These are phyloP conservation scores for Claviceps pusilla DNA, from an alignment of 2,329 filamentous ascomycete species.

Conservation along the genomic window DNA sequence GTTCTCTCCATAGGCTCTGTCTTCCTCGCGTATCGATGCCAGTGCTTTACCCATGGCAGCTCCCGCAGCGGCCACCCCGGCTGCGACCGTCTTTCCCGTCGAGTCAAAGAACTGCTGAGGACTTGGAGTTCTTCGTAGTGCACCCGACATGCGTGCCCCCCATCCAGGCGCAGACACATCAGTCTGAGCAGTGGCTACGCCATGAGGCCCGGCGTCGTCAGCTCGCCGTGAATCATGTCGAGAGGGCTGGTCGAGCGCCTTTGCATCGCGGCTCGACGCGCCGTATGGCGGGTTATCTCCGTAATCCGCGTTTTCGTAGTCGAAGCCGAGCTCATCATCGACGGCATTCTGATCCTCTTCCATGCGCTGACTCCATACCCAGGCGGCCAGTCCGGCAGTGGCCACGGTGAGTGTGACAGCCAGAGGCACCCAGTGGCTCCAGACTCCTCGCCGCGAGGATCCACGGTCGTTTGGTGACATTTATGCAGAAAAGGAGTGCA, in stretches of 20 bases:
- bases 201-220: constrained; percentile 27
- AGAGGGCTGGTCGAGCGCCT: constrained; percentile 21
- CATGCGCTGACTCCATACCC: constrained; percentile 83
- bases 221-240: constrained; percentile 8
- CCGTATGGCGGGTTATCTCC: constrained; percentile 38
- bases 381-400: constrained; percentile 71
- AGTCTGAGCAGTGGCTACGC: constrained; percentile 15
- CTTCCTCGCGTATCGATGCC: constrained; percentile 71
- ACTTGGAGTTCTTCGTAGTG: constrained; percentile 66
- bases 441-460: constrained; percentile 45
- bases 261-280: constrained; percentile 21
- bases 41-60: constrained; percentile 71
- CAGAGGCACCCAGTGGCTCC: constrained; percentile 81
- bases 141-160: constrained; percentile 65
- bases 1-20: constrained; percentile 68
- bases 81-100: constrained; percentile 65
- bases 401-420: constrained; percentile 76
- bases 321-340: constrained; percentile 36
- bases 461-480: constrained; percentile 45
- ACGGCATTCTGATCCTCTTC: constrained; percentile 55
- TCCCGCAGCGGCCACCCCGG: constrained; percentile 69
- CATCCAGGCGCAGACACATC: constrained; percentile 37
- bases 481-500: constrained; percentile 19
- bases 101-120: constrained; percentile 79
- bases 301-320: constrained; percentile 34